phyloP scores from a whole-genome alignment of 176 grass and related monocot genomes.

The Bolboschoenus planiculmis region DNA sequence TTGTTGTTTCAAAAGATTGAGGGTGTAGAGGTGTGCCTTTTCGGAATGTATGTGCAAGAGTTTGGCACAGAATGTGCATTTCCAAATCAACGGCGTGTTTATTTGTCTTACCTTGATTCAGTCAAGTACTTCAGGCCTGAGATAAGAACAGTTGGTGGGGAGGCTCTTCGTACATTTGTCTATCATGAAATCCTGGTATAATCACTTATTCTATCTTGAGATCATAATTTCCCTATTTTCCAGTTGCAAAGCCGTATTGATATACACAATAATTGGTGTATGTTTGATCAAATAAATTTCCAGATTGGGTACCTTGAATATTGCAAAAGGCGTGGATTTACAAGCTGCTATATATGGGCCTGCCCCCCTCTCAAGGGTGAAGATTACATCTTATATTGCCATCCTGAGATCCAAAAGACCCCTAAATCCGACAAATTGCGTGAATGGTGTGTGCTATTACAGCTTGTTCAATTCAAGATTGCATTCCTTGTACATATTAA shows the following conservation, averaged over 20 bases:
- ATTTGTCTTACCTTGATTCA: constrained; percentile 99
- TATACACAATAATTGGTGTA: constrained; percentile 7
- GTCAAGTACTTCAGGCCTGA: constrained; percentile 99
- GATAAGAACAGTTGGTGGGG: constrained; percentile 69
- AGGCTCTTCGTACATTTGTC: constrained; percentile 87
- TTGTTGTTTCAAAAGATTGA: constrained; percentile 99
- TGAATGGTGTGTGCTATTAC: constrained; percentile 66
- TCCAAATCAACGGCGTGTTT: constrained; percentile 91
- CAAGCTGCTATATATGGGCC: constrained; percentile 99
- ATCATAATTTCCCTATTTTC: constrained; percentile 22
- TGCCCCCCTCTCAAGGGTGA: constrained; percentile 97
- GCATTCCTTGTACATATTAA: neutral
- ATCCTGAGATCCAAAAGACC: constrained; percentile 99
- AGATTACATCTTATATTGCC: constrained; percentile 99
- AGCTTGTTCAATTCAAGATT: neutral
- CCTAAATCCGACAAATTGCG: constrained; percentile 98
- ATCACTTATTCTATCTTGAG: neutral
- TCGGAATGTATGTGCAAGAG: constrained; percentile 99
- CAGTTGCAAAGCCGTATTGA: neutral
- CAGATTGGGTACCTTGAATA: constrained; percentile 99
- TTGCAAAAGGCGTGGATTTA: constrained; percentile 96
- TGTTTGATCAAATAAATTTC: constrained; percentile 21
- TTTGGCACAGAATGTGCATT: constrained; percentile 88
- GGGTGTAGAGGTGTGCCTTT: constrained; percentile 99
- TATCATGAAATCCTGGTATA: constrained; percentile 99